phyloP scores from a whole-genome alignment of 768 basidiomycete species.

The Serpula lacrymans region DNA sequence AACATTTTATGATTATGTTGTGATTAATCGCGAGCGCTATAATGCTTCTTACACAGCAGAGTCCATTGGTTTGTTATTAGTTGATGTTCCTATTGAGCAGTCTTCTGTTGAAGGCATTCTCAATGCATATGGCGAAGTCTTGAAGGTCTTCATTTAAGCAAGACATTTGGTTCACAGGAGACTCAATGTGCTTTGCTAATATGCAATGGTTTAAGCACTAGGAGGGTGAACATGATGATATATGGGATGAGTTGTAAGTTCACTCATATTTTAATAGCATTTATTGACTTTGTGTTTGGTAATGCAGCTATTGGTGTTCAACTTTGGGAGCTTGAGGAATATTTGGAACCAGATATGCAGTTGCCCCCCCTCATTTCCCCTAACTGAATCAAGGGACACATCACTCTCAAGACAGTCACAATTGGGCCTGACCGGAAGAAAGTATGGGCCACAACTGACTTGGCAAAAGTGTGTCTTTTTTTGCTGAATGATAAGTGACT shows the following conservation, averaged over 20 bases:
- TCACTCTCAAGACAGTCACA: constrained; percentile 1
- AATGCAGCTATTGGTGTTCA: neutral
- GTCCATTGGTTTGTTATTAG: too few species aligned
- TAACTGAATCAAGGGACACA: constrained; percentile 1
- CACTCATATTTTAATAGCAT: too few species aligned
- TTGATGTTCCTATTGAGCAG: too few species aligned
- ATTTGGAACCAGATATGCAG: neutral
- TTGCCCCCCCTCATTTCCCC: neutral
- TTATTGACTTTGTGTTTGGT: too few species aligned
- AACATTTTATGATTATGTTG: neutral
- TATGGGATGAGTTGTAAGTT: constrained; percentile 4
- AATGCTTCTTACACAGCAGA: neutral
- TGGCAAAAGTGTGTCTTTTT: constrained; percentile 3
- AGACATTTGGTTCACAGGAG: too few species aligned
- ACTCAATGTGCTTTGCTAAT: too few species aligned
- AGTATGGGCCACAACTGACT: constrained; percentile 4
- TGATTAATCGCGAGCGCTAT: neutral
- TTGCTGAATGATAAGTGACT: too few species aligned
- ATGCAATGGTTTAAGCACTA: constrained; percentile 1
- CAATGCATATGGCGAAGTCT: too few species aligned
- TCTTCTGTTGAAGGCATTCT: too few species aligned
- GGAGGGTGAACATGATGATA: neutral
- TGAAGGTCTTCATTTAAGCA: too few species aligned
- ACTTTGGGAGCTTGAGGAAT: constrained; percentile 4
- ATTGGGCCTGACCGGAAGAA: neutral